Evolutionary conservation across 1,139 yeast genomes (phyloP), one percentile per base, ranked within the genome.

Genomic region (Saccharomycopsis crataegensis): DNA sequence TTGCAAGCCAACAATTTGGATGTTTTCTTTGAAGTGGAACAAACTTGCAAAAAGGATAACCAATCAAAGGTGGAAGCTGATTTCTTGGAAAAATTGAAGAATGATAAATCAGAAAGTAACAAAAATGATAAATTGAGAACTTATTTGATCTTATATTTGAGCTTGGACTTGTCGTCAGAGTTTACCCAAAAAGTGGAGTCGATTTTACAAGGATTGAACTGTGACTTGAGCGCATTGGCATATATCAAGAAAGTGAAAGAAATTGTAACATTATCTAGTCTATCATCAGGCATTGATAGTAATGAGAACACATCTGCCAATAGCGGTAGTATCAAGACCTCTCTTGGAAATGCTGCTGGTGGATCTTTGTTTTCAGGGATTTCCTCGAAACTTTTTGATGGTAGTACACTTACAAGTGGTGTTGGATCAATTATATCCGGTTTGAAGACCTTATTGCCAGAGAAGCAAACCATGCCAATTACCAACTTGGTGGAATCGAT

Each of bases 1-100:
- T 76, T 93, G 57, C 95, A 93, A 62, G 83, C 86, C 14, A 86
- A 93, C 60, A 84, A 85, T 28, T 76, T 93, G 61, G 99, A 94
- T 63, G 82, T 90, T 58, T 86, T 90, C 62, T 93, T 91, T 66
- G 98, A 93, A 69, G 82, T 94, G 58, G 99, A 93, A 69, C 98
- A 93, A 64, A 82, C 79, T 62, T 74, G 78, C 52, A 76, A 72
- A 59, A 83, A 81, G 65, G 79, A 86, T 12, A 22, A 44, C n/a
- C 38, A 37, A 16, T 14, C 43, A 11, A 83, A 83, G 59, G 71
- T 80, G 9, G 82, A 80, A 64, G 70, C 70, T 46, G 78, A 80
- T 61, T 86, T 83, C 62, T 64, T 83, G 59, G 84, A 80, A 17
- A 72, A 84, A 33, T 67, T 86, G 59, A 69, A 72, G 16, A 65